phyloP scores from a whole-genome alignment of 495 filamentous ascomycete genomes.

The Aspergillus hancockii region DNA sequence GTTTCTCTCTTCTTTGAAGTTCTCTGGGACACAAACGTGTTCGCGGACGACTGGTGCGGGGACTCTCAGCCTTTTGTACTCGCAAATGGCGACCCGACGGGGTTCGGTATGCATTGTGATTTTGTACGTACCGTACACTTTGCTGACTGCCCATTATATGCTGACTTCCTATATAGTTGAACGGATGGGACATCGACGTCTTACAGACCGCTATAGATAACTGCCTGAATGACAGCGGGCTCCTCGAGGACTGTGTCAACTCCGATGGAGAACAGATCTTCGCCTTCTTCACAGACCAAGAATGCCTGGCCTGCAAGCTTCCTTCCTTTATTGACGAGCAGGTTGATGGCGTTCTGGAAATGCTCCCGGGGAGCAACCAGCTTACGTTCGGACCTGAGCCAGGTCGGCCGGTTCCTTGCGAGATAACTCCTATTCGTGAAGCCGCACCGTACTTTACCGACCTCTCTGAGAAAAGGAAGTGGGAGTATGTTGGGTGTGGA shows the following conservation, averaged over 20 bases:
- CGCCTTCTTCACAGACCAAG: neutral
- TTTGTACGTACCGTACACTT: conserved; percentile 6
- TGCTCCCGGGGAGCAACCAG: conserved; percentile 14
- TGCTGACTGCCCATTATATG: neutral
- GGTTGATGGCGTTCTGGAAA: conserved; percentile 5
- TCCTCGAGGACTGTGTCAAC: conserved; percentile 15
- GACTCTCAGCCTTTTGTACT: conserved; percentile 67
- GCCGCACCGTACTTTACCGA: conserved; percentile 13
- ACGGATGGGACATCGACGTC: conserved; percentile 16
- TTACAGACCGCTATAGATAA: conserved; percentile 15
- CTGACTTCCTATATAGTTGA: conserved; percentile 9
- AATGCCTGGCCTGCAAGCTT: neutral
- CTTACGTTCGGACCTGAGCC: conserved; percentile 6
- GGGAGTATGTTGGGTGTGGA: conserved; percentile 7
- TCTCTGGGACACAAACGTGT: conserved; percentile 59
- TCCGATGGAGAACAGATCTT: neutral
- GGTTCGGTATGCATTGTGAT: conserved; percentile 13
- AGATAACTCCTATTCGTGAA: neutral
- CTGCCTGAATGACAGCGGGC: conserved; percentile 10
- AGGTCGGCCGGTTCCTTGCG: neutral
- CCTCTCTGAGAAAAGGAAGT: neutral
- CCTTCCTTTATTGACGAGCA: conserved; percentile 3
- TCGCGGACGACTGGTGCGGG: conserved; percentile 56
- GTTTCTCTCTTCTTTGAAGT: conserved; percentile 71
- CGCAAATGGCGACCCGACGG: conserved; percentile 12